Percentiles rank a stretch among this genome's conserved stretches.
These are phyloP conservation scores for Alternaria sp. DNA, from an alignment of 2,329 filamentous ascomycete genomes.

Conservation along the genomic window DNA sequence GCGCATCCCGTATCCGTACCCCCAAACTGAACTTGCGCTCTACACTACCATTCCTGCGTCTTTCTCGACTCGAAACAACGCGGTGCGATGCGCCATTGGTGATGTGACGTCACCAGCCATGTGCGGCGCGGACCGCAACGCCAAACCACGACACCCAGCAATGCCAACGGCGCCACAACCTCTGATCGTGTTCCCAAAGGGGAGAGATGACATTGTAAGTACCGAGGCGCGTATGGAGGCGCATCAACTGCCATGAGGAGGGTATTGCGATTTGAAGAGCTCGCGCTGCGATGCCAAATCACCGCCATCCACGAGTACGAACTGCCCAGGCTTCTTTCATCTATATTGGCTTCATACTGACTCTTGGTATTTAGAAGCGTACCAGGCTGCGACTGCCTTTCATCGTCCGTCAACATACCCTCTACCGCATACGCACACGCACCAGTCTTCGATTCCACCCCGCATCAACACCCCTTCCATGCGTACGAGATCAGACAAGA, in stretches of 20 bases:
- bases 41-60: not conserved
- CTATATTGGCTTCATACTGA: not conserved
- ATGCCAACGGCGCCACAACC: not conserved
- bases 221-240: not conserved
- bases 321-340: not conserved
- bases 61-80: accelerated
- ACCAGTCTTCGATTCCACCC: not conserved
- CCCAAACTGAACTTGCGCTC: not conserved
- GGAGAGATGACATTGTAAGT: not conserved
- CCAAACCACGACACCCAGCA: not conserved
- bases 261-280: not conserved
- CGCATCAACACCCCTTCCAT: not conserved
- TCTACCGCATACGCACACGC: not conserved
- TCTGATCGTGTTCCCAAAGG: accelerated
- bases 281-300: not conserved
- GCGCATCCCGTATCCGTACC: not conserved
- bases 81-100: not conserved
- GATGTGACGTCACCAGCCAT: not conserved
- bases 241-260: not conserved
- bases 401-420: not conserved
- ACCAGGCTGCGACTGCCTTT: not conserved
- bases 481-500: not conserved
- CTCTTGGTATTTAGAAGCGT: not conserved
- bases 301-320: not conserved
- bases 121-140: not conserved